Evolutionary conservation across 106 monocot genomes (phyloP).

Genomic region (Dendrobium huoshanense): DNA sequence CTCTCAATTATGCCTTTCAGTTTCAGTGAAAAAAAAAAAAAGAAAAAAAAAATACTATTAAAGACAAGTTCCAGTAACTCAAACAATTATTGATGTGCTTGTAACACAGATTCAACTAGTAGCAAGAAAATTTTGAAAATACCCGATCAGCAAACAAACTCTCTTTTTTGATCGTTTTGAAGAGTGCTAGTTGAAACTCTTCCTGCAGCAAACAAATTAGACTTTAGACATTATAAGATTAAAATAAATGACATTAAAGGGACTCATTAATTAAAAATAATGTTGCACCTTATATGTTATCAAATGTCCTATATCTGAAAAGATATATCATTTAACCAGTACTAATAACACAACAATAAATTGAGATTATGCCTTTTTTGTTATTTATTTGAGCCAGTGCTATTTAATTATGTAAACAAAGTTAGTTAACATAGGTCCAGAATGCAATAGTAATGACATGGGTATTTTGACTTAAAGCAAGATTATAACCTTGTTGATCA

Average conservation of each 20-base stretch:
- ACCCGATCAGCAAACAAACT: constrained; percentile 32
- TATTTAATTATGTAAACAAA: too few species aligned
- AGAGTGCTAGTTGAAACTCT: constrained; percentile 23
- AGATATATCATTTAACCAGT: not conserved
- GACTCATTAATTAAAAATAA: not conserved
- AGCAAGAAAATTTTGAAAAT: not conserved
- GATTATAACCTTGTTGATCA: constrained; percentile 73
- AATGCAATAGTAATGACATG: not conserved
- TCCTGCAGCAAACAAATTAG: constrained; percentile 8
- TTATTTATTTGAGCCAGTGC: too few species aligned
- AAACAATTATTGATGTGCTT: not conserved
- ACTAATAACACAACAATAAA: not conserved
- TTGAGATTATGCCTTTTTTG: not conserved
- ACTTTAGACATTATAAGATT: not conserved
- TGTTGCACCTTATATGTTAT: not conserved
- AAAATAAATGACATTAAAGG: not conserved
- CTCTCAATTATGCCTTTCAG: not conserved
- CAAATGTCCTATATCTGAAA: not conserved
- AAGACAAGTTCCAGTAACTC: not conserved
- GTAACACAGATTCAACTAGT: not conserved
- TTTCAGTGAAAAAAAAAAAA: not conserved
- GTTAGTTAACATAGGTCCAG: not conserved
- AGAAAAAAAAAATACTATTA: not conserved
- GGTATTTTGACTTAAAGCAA: not conserved
- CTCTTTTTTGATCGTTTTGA: constrained; percentile 30